A percentile compares a stretch with the other conserved stretches of the same genome.
These are phyloP conservation scores for Trichoderma koningiopsis DNA, from an alignment of 2,329 filamentous ascomycete genomes.

Conservation along the genomic window DNA sequence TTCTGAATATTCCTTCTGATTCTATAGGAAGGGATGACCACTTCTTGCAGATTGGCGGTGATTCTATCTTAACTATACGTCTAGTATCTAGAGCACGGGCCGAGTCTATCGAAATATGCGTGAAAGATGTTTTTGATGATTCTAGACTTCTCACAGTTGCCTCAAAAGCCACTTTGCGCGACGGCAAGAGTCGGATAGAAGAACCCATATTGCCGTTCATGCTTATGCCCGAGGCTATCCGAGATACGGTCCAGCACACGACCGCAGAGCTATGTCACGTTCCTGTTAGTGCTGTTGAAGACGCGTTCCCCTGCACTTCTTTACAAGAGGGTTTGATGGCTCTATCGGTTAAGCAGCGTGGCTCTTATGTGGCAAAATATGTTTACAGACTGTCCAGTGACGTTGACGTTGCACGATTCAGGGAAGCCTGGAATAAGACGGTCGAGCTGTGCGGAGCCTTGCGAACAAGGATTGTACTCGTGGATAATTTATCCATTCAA, in stretches of 20 bases:
- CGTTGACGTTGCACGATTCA: conserved; percentile 13
- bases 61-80: conserved; percentile 15
- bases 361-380: conserved; percentile 22
- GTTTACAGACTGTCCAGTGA: neutral
- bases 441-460: neutral
- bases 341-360: conserved; percentile 20
- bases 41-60: conserved; percentile 21
- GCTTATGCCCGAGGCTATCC: neutral
- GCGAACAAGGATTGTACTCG: conserved; percentile 27
- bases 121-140: conserved; percentile 27
- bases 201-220: neutral
- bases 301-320: conserved; percentile 26
- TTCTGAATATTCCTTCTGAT: neutral
- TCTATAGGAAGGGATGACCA: conserved; percentile 13
- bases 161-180: neutral
- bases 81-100: neutral
- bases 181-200: too few relatives aligned
- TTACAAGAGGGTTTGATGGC: conserved; percentile 28
- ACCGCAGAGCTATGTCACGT: neutral
- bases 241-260: neutral
- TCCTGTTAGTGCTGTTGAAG: neutral
- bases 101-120: conserved; percentile 10
- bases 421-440: conserved; percentile 25
- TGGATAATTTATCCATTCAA: neutral
- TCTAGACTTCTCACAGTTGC: conserved; percentile 17